A percentile compares a stretch with the other conserved stretches of the same genome.
Conservation (phyloP, 2,329 filamentous ascomycete genomes). For the Botrytis cinerea region DNA sequence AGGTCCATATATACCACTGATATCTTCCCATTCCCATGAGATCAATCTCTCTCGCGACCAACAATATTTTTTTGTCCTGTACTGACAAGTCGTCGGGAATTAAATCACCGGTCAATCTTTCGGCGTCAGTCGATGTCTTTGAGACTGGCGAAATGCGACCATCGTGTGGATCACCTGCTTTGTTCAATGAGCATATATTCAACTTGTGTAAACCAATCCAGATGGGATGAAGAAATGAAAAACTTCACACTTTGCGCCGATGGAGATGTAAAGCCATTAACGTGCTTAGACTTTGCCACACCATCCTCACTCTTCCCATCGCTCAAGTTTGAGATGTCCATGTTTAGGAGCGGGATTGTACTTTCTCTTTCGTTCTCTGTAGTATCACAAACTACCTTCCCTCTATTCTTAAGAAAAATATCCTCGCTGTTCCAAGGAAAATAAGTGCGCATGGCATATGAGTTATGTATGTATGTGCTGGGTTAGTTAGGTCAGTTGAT, state of each 20-base stretch:
- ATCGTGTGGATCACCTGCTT: not conserved
- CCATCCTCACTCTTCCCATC: not conserved
- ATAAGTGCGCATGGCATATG: not conserved
- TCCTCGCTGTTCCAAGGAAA: not conserved
- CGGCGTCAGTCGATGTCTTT: not conserved
- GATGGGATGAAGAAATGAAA: not conserved
- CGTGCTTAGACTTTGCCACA: not conserved
- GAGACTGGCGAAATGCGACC: not conserved
- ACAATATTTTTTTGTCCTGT: slow-evolving; percentile 28
- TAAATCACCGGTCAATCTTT: not conserved
- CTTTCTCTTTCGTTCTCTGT: slow-evolving; percentile 10
- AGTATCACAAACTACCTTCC: not conserved
- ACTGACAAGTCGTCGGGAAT: slow-evolving; percentile 16
- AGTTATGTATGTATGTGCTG: not conserved
- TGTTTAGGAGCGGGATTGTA: slow-evolving; percentile 18
- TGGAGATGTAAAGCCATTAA: not conserved
- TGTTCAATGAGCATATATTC: not conserved
- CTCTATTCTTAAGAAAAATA: not conserved
- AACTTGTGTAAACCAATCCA: not conserved
- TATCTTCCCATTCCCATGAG: slow-evolving; percentile 36
- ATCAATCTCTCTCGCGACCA: slow-evolving; percentile 32
- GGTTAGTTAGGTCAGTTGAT: slow-evolving; percentile 7
- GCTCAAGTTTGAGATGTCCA: not conserved
- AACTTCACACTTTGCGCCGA: not conserved
- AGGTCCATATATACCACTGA: slow-evolving; percentile 37